A percentile compares a stretch with the other conserved stretches of the same genome.
Evolutionary conservation across 2,329 filamentous ascomycete genomes (phyloP).

Genomic region (Penicillium nordicum): DNA sequence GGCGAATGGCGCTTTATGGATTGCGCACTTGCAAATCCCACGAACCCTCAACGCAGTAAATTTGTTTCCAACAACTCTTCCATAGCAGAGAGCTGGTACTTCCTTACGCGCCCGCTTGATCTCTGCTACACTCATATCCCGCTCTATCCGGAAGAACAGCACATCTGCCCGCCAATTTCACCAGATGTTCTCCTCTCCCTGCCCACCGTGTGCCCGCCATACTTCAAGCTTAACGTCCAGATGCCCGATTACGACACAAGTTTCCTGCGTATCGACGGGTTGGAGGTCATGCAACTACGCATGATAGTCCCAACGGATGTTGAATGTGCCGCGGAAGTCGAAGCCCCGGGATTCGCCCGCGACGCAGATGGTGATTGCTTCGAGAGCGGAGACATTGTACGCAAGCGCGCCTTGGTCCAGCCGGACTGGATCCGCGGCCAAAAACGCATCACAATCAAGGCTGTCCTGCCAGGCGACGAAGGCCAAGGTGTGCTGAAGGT

Average conservation of each 20-base stretch:
- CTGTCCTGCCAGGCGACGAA: slow-evolving; percentile 84
- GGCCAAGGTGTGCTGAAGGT: slow-evolving; percentile 83
- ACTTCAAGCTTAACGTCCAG: slow-evolving; percentile 76
- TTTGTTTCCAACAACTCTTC: slow-evolving; percentile 72
- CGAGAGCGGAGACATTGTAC: slow-evolving; percentile 82
- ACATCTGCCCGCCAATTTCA: slow-evolving; percentile 83
- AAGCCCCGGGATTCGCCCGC: slow-evolving; percentile 73
- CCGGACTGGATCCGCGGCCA: slow-evolving; percentile 83
- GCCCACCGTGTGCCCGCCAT: slow-evolving; percentile 80
- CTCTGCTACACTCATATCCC: slow-evolving; percentile 96
- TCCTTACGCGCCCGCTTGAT: slow-evolving; percentile 82
- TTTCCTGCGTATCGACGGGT: slow-evolving; percentile 76
- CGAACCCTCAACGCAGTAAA: slow-evolving; percentile 72
- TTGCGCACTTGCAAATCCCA: slow-evolving; percentile 85
- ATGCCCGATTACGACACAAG: slow-evolving; percentile 91
- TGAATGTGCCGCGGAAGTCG: slow-evolving; percentile 88
- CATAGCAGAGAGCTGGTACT: slow-evolving; percentile 84
- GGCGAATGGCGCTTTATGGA: slow-evolving; percentile 97
- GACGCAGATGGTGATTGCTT: slow-evolving; percentile 90
- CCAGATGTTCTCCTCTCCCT: slow-evolving; percentile 82
- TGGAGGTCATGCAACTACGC: slow-evolving; percentile 89
- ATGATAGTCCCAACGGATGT: slow-evolving; percentile 85
- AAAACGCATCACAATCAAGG: slow-evolving; percentile 93
- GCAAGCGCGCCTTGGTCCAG: slow-evolving; percentile 83
- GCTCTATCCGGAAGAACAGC: slow-evolving; percentile 81